A percentile compares a stretch with the other conserved stretches of the same genome.
Conservation (phyloP, 164 flowering plant species). For the Cinnamomum chago region DNA sequence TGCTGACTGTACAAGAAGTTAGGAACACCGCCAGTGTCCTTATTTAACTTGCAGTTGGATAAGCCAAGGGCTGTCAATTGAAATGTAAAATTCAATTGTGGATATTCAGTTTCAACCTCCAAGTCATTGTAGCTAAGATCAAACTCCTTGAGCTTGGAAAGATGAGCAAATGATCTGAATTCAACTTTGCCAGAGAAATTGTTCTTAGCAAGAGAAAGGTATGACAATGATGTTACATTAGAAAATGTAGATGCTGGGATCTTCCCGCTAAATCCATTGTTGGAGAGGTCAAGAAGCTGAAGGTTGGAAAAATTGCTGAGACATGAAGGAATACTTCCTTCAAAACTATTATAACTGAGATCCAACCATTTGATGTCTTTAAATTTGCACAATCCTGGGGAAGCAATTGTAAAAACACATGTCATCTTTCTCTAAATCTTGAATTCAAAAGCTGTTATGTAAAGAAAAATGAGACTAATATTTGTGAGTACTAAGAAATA, state of each 20-base stretch:
- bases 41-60: constrained; percentile 8
- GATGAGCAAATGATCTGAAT: constrained; percentile 1
- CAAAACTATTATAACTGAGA: neutral
- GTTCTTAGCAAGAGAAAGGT: neutral
- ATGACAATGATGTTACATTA: neutral
- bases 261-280: neutral
- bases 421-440: neutral
- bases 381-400: constrained; percentile 11
- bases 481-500: too few relatives aligned
- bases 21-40: neutral
- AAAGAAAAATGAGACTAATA: too few relatives aligned
- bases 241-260: neutral
- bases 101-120: constrained; percentile 2
- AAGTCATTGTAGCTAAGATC: neutral
- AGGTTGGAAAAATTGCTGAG: constrained; percentile 6
- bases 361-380: constrained; percentile 7
- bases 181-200: neutral
- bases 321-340: constrained; percentile 10
- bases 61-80: constrained; percentile 4
- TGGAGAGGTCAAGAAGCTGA: constrained; percentile 4
- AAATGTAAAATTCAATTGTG: neutral
- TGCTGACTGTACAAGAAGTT: constrained; percentile 9
- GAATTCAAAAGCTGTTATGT: neutral
- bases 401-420: neutral
- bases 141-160: neutral